Evolutionary conservation across 371 early-diverging fungal genomes (phyloP).

Genomic region (Saksenaea oblongispora): DNA sequence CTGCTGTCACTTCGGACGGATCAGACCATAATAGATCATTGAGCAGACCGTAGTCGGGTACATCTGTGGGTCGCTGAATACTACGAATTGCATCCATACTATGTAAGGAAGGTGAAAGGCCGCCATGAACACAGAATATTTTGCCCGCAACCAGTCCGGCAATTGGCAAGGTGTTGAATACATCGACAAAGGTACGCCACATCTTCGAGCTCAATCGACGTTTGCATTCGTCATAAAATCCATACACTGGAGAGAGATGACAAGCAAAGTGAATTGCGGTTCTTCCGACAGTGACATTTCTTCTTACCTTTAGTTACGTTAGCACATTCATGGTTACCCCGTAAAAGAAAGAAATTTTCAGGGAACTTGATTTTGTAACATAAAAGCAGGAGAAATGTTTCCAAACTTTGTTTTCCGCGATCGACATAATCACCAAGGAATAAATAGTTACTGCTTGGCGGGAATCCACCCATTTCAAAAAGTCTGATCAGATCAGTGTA

Average conservation of each 20-base stretch:
- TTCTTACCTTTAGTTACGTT: slow-evolving; percentile 85
- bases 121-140: slow-evolving; percentile 98
- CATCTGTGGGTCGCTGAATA: slow-evolving; percentile 92
- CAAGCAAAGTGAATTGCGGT: too few species aligned
- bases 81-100: slow-evolving; percentile 92
- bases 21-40: slow-evolving; percentile 92
- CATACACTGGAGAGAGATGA: slow-evolving; percentile 79
- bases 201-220: slow-evolving; percentile 88
- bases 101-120: slow-evolving; percentile 81
- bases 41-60: slow-evolving; percentile 92
- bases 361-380: slow-evolving; percentile 98
- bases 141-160: slow-evolving; percentile 94
- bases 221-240: slow-evolving; percentile 99
- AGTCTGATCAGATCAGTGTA: slow-evolving; percentile 87
- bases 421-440: slow-evolving; percentile 98
- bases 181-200: slow-evolving; percentile 97
- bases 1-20: slow-evolving; percentile 70
- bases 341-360: slow-evolving; percentile 92
- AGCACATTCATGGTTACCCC: slow-evolving; percentile 99
- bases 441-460: slow-evolving; percentile 85
- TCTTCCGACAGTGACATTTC: too few species aligned
- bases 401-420: slow-evolving; percentile 93
- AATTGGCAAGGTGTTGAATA: slow-evolving; percentile 96
- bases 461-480: slow-evolving; percentile 92
- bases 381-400: slow-evolving; percentile 92